Evolutionary conservation across 495 filamentous ascomycete species (phyloP), one percentile per base, ranked within the genome.

Genomic region (Cercophora newfieldiana): DNA sequence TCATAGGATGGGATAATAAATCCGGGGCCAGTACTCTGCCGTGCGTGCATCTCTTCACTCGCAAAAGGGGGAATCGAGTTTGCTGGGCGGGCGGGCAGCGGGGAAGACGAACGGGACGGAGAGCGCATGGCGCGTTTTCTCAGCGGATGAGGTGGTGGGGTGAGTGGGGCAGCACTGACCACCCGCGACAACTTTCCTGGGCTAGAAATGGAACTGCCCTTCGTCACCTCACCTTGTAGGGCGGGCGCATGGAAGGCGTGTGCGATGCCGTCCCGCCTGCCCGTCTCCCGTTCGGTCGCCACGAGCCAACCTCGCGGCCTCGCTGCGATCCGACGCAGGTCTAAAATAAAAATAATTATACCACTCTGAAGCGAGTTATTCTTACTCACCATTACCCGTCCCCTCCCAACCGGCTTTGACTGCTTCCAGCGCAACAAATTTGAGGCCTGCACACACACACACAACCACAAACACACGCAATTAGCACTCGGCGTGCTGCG

Each of bases 211-310:
- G 63, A 58, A 65, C 19, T 53, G 44, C 14, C 16, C 58, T 25
- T 67, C n/a, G n/a, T n/a, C n/a, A n/a, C n/a, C 59, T 50, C 26
- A 67, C 59, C 64, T 28, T 61, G 48, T 54, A 61, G 18, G 56
- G 64, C 58, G 64, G n/a, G 25, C 50, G 22, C 7, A 31, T 29
- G 18, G 25, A n/a, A 18, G 33, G 22, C 49, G 58, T 51, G 65
- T 67, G 58, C 65, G 59, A 61, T 67, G 58, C 65, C 65, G 65
- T 67, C 58, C 59, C 65, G 65, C 37, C 14, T 65, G 55, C 28
- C 22, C 24, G 26, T 29, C 30, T 28, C 64, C 56, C 37, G 26
- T n/a, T n/a, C n/a, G n/a, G n/a, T 22, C 18, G 48, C 57, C 56
- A 57, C 58, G 65, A 50, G 50, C 51, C 26, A 50, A 25, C 59